Percentiles rank a stretch among this genome's conserved stretches.
Evolutionary conservation across 2,329 filamentous ascomycete species (phyloP).

Genomic region (Pestalotiopsis sp.): DNA sequence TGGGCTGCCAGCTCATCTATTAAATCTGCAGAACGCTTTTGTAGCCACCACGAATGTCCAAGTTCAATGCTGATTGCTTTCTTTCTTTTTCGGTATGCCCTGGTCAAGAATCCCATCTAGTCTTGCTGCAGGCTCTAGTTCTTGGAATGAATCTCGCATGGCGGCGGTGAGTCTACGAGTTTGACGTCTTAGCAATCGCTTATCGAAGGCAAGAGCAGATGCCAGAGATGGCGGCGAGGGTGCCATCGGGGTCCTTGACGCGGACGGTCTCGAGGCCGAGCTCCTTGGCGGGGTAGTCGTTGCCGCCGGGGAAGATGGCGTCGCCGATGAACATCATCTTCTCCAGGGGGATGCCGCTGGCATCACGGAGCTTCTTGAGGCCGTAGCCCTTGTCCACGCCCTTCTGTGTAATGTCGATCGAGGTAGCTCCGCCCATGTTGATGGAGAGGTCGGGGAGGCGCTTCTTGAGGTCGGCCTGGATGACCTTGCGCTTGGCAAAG

Average conservation of each 20-base stretch:
- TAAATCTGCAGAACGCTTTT: constrained; percentile 1
- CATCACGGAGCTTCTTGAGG: constrained; percentile 28
- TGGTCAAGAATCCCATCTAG: neutral
- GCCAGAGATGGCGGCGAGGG: constrained; percentile 23
- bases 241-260: constrained; percentile 24
- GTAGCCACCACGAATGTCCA: neutral
- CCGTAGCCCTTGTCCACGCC: constrained; percentile 42
- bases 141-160: neutral
- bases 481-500: constrained; percentile 41
- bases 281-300: constrained; percentile 40
- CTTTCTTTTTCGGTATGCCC: constrained; percentile 1
- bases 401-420: constrained; percentile 41
- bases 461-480: constrained; percentile 37
- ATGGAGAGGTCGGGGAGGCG: constrained; percentile 41
- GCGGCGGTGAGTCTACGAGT: neutral
- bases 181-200: neutral
- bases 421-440: constrained; percentile 43
- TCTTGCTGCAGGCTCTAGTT: neutral
- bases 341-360: constrained; percentile 36
- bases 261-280: constrained; percentile 27
- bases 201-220: constrained; percentile 23
- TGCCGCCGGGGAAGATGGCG: constrained; percentile 42
- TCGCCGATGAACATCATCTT: constrained; percentile 45
- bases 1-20: constrained; percentile 13
- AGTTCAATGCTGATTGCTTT: neutral